Conservation (phyloP, 495 filamentous ascomycete species). For the Hypomontagnella submonticulosa region DNA sequence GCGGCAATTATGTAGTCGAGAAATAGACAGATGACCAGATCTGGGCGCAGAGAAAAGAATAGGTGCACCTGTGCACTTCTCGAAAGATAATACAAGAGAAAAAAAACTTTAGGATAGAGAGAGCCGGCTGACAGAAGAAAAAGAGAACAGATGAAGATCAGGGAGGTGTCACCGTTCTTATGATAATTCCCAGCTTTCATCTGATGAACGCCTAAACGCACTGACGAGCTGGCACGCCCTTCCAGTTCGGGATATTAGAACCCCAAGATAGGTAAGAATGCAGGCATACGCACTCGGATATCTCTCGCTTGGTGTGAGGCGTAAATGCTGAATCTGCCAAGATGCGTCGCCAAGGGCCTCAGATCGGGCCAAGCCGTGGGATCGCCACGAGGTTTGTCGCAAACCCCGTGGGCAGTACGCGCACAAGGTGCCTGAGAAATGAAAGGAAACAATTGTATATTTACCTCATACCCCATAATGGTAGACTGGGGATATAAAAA, state of each 20-base stretch:
- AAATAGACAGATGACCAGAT: constrained; percentile 21
- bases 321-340: constrained; percentile 17
- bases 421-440: constrained; percentile 17
- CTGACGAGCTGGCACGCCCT: constrained; percentile 4
- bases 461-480: not conserved
- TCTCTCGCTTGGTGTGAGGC: constrained; percentile 1
- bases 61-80: constrained; percentile 45
- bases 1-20: not conserved
- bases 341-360: constrained; percentile 38
- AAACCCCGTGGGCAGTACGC: constrained; percentile 25
- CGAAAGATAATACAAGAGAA: constrained; percentile 14
- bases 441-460: not conserved
- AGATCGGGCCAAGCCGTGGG: constrained; percentile 41
- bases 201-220: constrained; percentile 8
- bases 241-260: not conserved
- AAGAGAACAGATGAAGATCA: constrained; percentile 7
- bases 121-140: constrained; percentile 14
- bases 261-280: constrained; percentile 15
- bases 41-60: constrained; percentile 9
- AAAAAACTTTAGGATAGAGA: constrained; percentile 27
- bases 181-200: constrained; percentile 24
- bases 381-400: constrained; percentile 35
- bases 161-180: constrained; percentile 19
- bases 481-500: not conserved
- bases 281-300: not conserved